Base-by-base conservation (phyloP, 169 alveolate species). In the Plasmodium relictum region DNA sequence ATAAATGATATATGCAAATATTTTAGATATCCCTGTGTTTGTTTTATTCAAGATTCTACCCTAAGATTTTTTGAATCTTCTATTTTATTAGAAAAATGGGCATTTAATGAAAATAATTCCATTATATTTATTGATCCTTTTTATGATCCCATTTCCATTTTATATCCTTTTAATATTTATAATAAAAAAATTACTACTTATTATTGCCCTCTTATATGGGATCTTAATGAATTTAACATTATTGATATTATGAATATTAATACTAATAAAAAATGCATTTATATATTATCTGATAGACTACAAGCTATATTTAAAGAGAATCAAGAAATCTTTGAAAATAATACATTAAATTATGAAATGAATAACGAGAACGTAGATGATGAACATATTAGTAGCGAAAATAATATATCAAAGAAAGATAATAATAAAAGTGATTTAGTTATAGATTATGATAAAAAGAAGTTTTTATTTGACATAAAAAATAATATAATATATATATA, bases 21-120 rank as follows among this genome's bases (percentile, higher is more conserved):
- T 45, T 83, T 83, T 69, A 83, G 85, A 45, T 83, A 62, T 69
- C 91, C 91, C 37, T 83, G 91, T 83, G 85, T 83, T 56, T 83
- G 91, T 70, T 70, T 83, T 83, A 62, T 83, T 14, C 91, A 83
- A 56, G 91, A 83, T 54, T 68, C 74, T 24, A 54, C 86, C 3
- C 56, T 83, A 31, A 45, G 91, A 83, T 83, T 83, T 66, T 83
- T 58, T 62, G 91, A 83, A 83, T 37, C 91, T 6, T 45, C 72
- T 37, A 18, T 61, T 1, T 66, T 83, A 48, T 83, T 69, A 45
- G 85, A 83, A 83, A 83, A 83, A 31, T 83, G 91, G 91, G 85
- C 59, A 45, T 56, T 22, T 26, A 85, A 68, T 41, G 48, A 68
- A 69, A 83, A 83, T 61, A 83, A 83, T 56, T 37, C 91, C 7